Percentiles rank a stretch among this genome's conserved stretches.
Conservation (phyloP, 2,329 filamentous ascomycete genomes). For the Epichloe scottii region DNA sequence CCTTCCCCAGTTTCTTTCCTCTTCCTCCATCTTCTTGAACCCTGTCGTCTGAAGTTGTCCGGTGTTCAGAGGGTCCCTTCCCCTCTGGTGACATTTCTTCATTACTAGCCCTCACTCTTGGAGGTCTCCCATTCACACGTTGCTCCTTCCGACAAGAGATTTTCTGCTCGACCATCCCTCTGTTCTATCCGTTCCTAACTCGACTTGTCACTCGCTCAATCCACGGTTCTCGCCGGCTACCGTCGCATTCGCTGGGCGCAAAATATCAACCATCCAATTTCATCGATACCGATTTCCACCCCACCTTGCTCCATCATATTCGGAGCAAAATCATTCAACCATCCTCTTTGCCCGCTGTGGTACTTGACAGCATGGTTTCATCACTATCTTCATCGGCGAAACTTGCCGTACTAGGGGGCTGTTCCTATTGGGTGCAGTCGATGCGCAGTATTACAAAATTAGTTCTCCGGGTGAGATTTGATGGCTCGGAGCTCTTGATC, state of each 20-base stretch:
- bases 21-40: neutral
- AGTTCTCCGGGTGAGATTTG: constrained; percentile 16
- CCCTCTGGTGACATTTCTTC: neutral
- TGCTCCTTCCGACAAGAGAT: neutral
- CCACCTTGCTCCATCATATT: neutral
- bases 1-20: neutral
- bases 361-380: constrained; percentile 1
- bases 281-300: neutral
- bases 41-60: neutral
- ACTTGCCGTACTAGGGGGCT: constrained; percentile 1
- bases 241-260: neutral
- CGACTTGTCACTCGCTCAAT: neutral
- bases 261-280: neutral
- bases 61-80: neutral
- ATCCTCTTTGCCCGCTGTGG: neutral
- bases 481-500: neutral
- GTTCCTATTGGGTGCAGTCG: constrained; percentile 4
- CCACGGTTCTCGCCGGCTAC: neutral
- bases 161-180: too few species aligned
- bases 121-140: neutral
- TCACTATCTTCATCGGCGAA: neutral
- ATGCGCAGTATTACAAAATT: constrained; percentile 19
- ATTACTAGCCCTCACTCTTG: neutral
- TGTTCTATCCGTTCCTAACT: neutral
- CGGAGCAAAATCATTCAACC: neutral